phyloP scores from a whole-genome alignment of 345 rosid species.

The Laguncularia racemosa region DNA sequence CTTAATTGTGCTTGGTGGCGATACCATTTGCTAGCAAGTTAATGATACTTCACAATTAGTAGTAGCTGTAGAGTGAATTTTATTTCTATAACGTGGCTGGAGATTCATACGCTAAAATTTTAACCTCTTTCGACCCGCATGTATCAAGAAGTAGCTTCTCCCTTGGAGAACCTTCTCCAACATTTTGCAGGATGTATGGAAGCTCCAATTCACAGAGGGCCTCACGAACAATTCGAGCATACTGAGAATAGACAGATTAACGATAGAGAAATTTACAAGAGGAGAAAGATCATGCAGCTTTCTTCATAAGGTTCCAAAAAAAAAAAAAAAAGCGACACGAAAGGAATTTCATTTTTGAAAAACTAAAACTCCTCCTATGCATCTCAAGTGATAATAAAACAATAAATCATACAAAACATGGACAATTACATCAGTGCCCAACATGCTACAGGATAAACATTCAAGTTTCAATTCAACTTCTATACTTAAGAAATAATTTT shows the following conservation, averaged over 20 bases:
- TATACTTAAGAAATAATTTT: too few species aligned
- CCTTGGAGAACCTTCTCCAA: constrained; percentile 52
- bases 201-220: constrained; percentile 84
- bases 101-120: neutral
- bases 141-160: constrained; percentile 37
- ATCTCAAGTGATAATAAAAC: too few species aligned
- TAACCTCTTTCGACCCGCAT: constrained; percentile 65
- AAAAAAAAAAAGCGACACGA: neutral
- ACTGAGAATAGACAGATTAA: constrained; percentile 23
- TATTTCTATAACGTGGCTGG: neutral
- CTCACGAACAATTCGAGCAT: constrained; percentile 74
- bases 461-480: too few species aligned
- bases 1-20: too few species aligned
- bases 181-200: constrained; percentile 67
- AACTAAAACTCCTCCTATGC: too few species aligned
- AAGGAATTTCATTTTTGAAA: too few species aligned
- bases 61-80: neutral
- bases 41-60: neutral
- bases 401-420: too few species aligned
- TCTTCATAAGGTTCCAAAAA: neutral
- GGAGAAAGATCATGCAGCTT: neutral
- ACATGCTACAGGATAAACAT: too few species aligned
- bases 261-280: neutral
- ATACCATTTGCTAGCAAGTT: neutral
- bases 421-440: too few species aligned